Base-by-base conservation (phyloP, 208 protist species). In the Porcisia hertigi region DNA sequence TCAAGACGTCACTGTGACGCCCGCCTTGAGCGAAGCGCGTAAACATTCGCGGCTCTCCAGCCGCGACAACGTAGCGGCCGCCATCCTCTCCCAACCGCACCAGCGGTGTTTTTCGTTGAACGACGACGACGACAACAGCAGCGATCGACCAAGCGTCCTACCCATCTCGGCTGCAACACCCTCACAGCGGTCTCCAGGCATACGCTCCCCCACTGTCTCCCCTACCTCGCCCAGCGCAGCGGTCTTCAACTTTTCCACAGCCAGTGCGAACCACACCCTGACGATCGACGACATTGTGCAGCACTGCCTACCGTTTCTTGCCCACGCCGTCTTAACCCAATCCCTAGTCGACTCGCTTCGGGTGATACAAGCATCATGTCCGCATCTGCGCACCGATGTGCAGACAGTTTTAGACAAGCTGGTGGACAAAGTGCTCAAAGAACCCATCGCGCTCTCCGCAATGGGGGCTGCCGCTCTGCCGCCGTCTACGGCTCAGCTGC, bases 381-480 rank as follows among this genome's bases (percentile, higher is more conserved):
- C 90, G 43, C 71, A 82, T 52, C 59, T 96, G 34, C 76, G 73
- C 34, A 55, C 75, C 14, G 87, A 92, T 41, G 71, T 96, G 20
- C 86, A 94, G 83, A 62, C 58, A 12, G 83, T 86, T 16, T 85
- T 97, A 12, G 86, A 97, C 71, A 76, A 71, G 58, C 80, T 97
- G 47, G 93, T 97, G 3, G 89, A 97, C 67, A 79, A 58, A 55
- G 92, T 86, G 49, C 82, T 97, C 57, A 89, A 86, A 65, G 87
- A 92, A 64, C 81, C 73, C 34, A 20, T 69, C 34, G 84, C 54
- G 20, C 39, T 57, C 23, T 64, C 41, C 7, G 55, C 60, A 52
- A 43, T 63, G 39, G 53, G 49, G 49, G 52, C 20, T 1, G 36
- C 20, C 34, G 34, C 69, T 16, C 36, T 18, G 6, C 49, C 49